A percentile compares a stretch with the other conserved stretches of the same genome.
These are phyloP conservation scores for Pseudocercospora musae DNA, from an alignment of 2,329 filamentous ascomycete genomes.

Conservation along the genomic window DNA sequence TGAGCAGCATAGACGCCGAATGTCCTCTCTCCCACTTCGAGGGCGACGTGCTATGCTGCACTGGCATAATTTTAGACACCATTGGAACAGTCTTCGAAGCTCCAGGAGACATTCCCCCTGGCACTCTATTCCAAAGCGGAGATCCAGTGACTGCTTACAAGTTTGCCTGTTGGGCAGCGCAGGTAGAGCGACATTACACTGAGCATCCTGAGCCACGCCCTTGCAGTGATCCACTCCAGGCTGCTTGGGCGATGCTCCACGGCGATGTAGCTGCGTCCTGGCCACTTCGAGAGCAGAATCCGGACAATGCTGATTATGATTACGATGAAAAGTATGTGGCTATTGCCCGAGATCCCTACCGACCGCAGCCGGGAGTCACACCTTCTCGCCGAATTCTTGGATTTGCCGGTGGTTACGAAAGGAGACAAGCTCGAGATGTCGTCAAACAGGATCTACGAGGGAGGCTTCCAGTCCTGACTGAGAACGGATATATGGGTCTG, in stretches of 20 bases:
- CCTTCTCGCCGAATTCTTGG: slow-evolving; percentile 4
- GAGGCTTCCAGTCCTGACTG: slow-evolving; percentile 7
- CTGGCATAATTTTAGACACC: slow-evolving; percentile 9
- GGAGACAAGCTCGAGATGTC: slow-evolving; percentile 4
- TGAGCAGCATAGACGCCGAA: not conserved
- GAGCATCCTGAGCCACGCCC: not conserved
- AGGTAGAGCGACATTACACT: not conserved
- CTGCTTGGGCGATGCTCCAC: slow-evolving; percentile 13
- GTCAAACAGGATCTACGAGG: slow-evolving; percentile 8
- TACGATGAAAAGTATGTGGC: slow-evolving; percentile 1
- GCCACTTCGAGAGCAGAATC: slow-evolving; percentile 10
- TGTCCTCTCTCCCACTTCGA: slow-evolving; percentile 5
- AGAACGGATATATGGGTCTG: slow-evolving; percentile 14
- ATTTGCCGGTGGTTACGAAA: slow-evolving; percentile 7
- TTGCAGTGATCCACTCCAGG: slow-evolving; percentile 6
- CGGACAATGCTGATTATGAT: not conserved
- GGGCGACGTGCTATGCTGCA: not conserved
- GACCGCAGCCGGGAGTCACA: not conserved
- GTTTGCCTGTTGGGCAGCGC: not conserved
- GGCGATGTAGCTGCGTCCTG: slow-evolving; percentile 7
- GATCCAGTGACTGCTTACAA: slow-evolving; percentile 2
- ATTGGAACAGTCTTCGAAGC: slow-evolving; percentile 7
- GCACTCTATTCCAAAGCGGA: slow-evolving; percentile 1
- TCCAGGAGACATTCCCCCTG: slow-evolving; percentile 8
- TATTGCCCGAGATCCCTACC: not conserved